A percentile compares a stretch with the other conserved stretches of the same genome.
These are phyloP conservation scores for Ceratocystis huliohia DNA, from an alignment of 2,329 filamentous ascomycete species.

Conservation along the genomic window DNA sequence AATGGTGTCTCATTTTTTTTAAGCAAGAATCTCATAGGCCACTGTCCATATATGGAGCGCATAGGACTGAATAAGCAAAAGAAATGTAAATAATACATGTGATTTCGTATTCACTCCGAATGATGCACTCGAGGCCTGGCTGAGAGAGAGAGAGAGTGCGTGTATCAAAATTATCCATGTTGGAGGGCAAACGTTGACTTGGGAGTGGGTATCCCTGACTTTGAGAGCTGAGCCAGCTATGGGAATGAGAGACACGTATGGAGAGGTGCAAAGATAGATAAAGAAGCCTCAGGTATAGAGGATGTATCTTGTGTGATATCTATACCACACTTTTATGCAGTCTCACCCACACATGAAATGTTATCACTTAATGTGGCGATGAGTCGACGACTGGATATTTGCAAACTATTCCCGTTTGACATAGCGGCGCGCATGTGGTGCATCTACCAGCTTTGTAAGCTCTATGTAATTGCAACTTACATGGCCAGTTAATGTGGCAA, in stretches of 20 bases:
- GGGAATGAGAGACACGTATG: not conserved
- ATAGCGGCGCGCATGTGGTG: not conserved
- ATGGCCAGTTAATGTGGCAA: not conserved
- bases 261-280: not conserved
- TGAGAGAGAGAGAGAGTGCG: not conserved
- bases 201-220: not conserved
- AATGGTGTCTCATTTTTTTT: no score
- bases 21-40: no score
- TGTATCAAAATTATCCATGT: not conserved
- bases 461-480: not conserved
- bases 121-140: not conserved
- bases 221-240: not conserved
- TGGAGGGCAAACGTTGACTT: not conserved
- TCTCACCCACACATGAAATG: no score
- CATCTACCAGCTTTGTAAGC: not conserved
- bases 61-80: not conserved
- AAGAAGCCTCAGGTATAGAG: no score
- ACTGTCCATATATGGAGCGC: not conserved
- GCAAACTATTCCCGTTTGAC: not conserved
- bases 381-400: not conserved
- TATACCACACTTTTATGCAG: no score
- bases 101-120: not conserved
- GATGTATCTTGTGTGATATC: no score
- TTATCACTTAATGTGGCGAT: not conserved
- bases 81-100: not conserved